A percentile compares a stretch with the other conserved stretches of the same genome.
phyloP scores from a whole-genome alignment of 371 early-diverging fungal genomes.

The Umbelopsis sp. region DNA sequence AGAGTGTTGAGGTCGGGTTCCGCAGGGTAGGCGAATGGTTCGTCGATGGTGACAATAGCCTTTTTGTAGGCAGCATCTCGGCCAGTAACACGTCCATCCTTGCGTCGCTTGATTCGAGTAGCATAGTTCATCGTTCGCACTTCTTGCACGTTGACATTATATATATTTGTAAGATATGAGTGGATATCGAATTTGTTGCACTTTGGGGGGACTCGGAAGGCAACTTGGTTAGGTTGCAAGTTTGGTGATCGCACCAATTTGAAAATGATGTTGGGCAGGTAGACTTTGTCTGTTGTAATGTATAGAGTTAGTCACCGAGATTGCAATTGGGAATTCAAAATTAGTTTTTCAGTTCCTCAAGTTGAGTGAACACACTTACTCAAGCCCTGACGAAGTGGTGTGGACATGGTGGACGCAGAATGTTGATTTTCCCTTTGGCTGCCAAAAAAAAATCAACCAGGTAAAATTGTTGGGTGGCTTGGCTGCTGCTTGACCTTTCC shows the following conservation, averaged over 20 bases:
- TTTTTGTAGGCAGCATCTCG: constrained; percentile 77
- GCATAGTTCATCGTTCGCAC: constrained; percentile 91
- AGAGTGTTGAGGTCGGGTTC: constrained; percentile 56
- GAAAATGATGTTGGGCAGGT: constrained; percentile 89
- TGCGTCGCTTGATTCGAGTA: constrained; percentile 53
- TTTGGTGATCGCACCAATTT: constrained; percentile 83
- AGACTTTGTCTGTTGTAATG: constrained; percentile 65
- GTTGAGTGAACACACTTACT: constrained; percentile 31
- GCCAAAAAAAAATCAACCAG: background rate
- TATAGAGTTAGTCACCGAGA: background rate
- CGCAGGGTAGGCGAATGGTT: constrained; percentile 78
- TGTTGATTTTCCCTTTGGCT: background rate
- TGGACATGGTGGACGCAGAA: constrained; percentile 29
- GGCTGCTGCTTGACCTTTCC: background rate
- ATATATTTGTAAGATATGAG: constrained; percentile 85
- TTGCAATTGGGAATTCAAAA: background rate
- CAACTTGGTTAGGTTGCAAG: constrained; percentile 87
- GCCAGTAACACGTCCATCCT: constrained; percentile 50
- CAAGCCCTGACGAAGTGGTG: constrained; percentile 48
- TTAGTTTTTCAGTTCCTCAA: background rate
- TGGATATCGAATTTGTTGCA: constrained; percentile 95
- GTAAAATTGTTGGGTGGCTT: constrained; percentile 2
- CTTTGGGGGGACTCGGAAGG: constrained; percentile 90
- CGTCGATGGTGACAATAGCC: constrained; percentile 90
- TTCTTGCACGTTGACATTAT: constrained; percentile 81